phyloP scores from a whole-genome alignment of 306 rosid genomes.

The Glycine tomentella region DNA sequence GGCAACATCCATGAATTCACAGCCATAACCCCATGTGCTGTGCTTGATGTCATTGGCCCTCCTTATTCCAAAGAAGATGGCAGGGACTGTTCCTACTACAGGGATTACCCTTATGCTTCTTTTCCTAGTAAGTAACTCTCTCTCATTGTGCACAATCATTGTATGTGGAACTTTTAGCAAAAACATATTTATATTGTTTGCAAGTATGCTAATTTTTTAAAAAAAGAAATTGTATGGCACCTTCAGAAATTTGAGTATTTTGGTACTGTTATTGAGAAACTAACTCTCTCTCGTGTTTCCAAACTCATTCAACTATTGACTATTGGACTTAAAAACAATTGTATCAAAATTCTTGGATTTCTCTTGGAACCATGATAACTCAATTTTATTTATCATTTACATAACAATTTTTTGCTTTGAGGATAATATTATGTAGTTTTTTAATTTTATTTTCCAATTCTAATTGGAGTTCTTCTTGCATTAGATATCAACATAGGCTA shows the following conservation, averaged over 20 bases:
- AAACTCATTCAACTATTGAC: neutral
- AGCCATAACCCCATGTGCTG: constrained; percentile 87
- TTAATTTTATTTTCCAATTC: neutral
- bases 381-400: neutral
- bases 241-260: neutral
- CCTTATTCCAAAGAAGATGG: constrained; percentile 81
- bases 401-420: neutral
- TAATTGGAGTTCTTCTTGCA: neutral
- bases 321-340: neutral
- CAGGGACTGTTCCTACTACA: constrained; percentile 80
- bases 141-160: neutral
- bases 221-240: no score
- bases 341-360: neutral
- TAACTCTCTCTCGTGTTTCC: neutral
- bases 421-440: neutral
- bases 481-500: neutral
- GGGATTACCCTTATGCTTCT: constrained; percentile 60
- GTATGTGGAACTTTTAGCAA: neutral
- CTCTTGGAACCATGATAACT: neutral
- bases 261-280: neutral
- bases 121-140: constrained; percentile 54
- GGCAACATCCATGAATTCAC: constrained; percentile 90
- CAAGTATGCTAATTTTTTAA: neutral
- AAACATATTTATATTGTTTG: neutral
- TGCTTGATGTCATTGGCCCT: constrained; percentile 89